Base-by-base conservation (phyloP, 192 early-diverging fungal genomes). In the Umbelopsis isabellina region DNA sequence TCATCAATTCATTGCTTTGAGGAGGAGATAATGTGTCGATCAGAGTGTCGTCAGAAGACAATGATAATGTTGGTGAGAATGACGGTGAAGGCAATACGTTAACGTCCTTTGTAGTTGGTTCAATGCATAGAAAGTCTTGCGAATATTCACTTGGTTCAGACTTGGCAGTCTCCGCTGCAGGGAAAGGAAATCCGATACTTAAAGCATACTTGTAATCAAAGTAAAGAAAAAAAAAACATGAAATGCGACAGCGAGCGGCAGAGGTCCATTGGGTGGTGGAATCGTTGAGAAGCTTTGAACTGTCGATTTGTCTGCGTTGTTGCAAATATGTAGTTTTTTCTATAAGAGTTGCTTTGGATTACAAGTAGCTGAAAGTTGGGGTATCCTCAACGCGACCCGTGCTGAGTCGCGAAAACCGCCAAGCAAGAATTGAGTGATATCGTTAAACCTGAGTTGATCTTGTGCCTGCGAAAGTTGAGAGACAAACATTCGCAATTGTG, bases 401-500 rank as follows among this genome's bases (percentile, higher is more conserved):
- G 81, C 81, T 79, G 81, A 82, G 74, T 80, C 81, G 81, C 81
- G 76, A 82, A 83, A 80, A 80, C 79, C 76, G 64, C 78, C 72
- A 75, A 83, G 70, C 45, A 80, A 51, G 65, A 77, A 66, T 70
- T 77, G 61, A 45, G 73, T 69, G 61, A 72, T 68, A 45, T 76
- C 69, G 69, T 67, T 67, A 51, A 74, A 75, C 64, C 74, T 50
- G 47, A 83, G 55, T 69, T 83, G 82, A 45, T 70, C 71, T 72
- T 80, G 79, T 41, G 77, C 55, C 49, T 80, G 69, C 18, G 75
- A 44, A 44, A 82, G 72, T 50, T 78, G 80, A 45, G 69, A 46
- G 25, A 67, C 49, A 47, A 81, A 55, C n/a, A 66, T 50, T 41
- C 72, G 69, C 27, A 81, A 49, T 47, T 76, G 72, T 1, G 72